phyloP scores from a whole-genome alignment of 2,329 filamentous ascomycete genomes.

The Monilinia vaccinii-corymbosi region DNA sequence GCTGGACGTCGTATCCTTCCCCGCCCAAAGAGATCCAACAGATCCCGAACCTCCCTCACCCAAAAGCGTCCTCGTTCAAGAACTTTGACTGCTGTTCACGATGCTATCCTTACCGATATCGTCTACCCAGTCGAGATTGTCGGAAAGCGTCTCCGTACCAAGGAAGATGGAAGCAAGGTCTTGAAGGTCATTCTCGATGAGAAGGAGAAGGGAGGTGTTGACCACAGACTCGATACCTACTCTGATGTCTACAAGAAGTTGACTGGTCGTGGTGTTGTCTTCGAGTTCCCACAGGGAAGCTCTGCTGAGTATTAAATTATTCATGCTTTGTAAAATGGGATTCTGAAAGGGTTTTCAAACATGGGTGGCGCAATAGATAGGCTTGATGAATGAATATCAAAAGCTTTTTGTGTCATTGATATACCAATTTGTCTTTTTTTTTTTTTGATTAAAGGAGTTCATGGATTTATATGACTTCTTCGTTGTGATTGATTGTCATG shows the following conservation, averaged over 20 bases:
- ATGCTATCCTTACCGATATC: slow-evolving; percentile 94
- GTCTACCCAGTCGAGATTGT: slow-evolving; percentile 99
- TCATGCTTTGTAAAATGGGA: slow-evolving; percentile 1
- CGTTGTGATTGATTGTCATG: not conserved
- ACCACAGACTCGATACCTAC: slow-evolving; percentile 99
- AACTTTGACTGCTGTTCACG: slow-evolving; percentile 97
- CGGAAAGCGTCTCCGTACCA: slow-evolving; percentile 96
- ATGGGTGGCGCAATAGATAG: slow-evolving; percentile 9
- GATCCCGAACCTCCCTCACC: slow-evolving; percentile 89
- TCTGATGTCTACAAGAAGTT: slow-evolving; percentile 98
- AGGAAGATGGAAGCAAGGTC: slow-evolving; percentile 97
- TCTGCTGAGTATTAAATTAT: slow-evolving; percentile 66
- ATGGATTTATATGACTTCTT: not conserved
- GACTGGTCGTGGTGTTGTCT: slow-evolving; percentile 91
- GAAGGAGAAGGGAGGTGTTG: slow-evolving; percentile 99
- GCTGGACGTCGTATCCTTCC: slow-evolving; percentile 98
- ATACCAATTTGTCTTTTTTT: slow-evolving; percentile 5
- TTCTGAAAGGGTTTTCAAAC: slow-evolving; percentile 2
- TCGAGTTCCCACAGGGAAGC: slow-evolving; percentile 92
- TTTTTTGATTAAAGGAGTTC: slow-evolving; percentile 1
- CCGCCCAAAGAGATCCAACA: slow-evolving; percentile 96
- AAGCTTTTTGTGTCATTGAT: slow-evolving; percentile 10
- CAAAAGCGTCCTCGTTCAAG: slow-evolving; percentile 98
- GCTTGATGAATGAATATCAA: slow-evolving; percentile 11
- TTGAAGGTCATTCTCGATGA: slow-evolving; percentile 99